Base-by-base conservation (phyloP, 345 rosid genomes). In the Clausena lansium region DNA sequence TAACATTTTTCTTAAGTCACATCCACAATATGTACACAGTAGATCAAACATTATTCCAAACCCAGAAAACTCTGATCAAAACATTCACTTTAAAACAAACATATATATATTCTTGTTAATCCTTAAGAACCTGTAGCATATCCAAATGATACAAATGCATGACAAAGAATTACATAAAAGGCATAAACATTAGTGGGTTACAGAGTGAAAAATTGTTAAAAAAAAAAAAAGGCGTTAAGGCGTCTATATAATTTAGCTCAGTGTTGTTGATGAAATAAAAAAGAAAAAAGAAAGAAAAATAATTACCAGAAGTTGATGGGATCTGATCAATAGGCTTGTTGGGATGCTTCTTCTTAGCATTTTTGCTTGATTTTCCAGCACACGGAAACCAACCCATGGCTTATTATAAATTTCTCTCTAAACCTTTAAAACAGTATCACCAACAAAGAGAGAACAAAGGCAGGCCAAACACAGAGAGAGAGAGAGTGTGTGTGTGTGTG, bases 301-400 rank as follows among this genome's bases (percentile, higher is more conserved):
- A 67, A 63, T 17, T 80, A 88, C 90, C 93, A 63, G 89, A 81
- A 82, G 79, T 80, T 52, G 92, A 86, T 77, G 88, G 86, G 92
- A 86, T 88, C 92, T 85, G 89, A 73, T 83, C 83, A 78, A 76
- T 80, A 55, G 80, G 62, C 64, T 64, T 76, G 45, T 41, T 74
- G 76, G 67, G 78, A 19, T 69, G 84, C 81, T 83, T 77, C 76
- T 73, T 85, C 70, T 71, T 83, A 36, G 47, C 79, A 57, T 81
- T 77, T 71, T 87, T 81, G 54, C 54, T 79, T 28, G 90, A 79
- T 41, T 87, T 86, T 72, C 89, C 86, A 74, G 81, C 83, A 63
- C 92, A 87, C 22, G 74, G 87, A 76, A 84, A 84, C 81, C 89
- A 87, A 60, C 90, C 89, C 92, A 84, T 84, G 73, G 52, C 35